These are phyloP conservation scores for Leptomonas seymouri DNA, from an alignment of 208 protist genomes.

Conservation along the genomic window DNA sequence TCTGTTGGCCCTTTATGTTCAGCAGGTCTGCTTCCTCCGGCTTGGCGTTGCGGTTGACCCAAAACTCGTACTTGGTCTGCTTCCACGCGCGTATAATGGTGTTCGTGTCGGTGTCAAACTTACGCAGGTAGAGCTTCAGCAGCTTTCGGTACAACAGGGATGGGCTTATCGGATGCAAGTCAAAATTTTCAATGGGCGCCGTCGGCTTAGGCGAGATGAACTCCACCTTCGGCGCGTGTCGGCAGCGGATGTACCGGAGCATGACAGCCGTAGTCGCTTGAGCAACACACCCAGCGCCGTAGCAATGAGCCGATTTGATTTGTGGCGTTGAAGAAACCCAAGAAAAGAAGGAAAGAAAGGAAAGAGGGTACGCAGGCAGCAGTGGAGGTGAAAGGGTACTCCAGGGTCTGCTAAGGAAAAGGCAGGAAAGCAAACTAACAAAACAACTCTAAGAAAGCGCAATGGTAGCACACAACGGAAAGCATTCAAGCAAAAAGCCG, in stretches of 20 bases:
- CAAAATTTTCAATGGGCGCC: slow-evolving; percentile 45
- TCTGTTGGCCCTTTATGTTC: slow-evolving; percentile 81
- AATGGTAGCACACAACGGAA: too few species aligned
- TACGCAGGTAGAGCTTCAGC: slow-evolving; percentile 83
- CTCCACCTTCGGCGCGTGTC: slow-evolving; percentile 55
- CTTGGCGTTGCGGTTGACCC: slow-evolving; percentile 48
- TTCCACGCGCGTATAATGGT: slow-evolving; percentile 88
- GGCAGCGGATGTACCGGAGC: slow-evolving; percentile 26
- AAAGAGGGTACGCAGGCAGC: too few species aligned
- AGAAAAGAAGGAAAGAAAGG: too few species aligned
- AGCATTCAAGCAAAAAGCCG: too few species aligned
- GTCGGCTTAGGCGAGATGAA: slow-evolving; percentile 77
- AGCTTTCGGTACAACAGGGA: slow-evolving; percentile 77
- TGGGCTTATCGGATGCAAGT: slow-evolving; percentile 60
- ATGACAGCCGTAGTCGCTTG: neutral
- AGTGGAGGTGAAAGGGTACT: too few species aligned
- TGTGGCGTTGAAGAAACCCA: too few species aligned
- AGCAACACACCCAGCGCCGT: neutral
- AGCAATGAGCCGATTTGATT: neutral
- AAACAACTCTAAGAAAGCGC: too few species aligned
- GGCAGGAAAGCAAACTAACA: too few species aligned
- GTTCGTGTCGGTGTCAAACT: slow-evolving; percentile 87
- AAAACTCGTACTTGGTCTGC: slow-evolving; percentile 91
- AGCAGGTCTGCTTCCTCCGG: slow-evolving; percentile 60
- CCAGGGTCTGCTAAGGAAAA: too few species aligned